Evolutionary conservation across 2,329 filamentous ascomycete genomes (phyloP).

Genomic region (Xenosphaeropsis pyriputrescens): DNA sequence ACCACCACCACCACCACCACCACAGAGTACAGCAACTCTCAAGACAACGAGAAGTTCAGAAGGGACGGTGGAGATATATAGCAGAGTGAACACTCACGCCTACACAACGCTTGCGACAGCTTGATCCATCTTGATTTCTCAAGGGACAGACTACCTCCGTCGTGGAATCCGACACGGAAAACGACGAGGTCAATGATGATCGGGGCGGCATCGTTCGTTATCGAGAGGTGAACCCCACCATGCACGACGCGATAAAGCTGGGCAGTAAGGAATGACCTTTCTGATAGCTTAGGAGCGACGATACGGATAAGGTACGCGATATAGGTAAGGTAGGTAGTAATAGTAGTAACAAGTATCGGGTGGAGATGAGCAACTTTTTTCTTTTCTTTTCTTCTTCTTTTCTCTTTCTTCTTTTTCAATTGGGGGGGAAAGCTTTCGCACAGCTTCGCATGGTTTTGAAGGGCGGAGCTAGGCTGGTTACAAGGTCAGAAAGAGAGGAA

Average conservation of each 20-base stretch:
- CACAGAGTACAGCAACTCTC: conserved; percentile 3
- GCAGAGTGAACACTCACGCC: conserved; percentile 58
- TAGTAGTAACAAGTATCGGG: too few species aligned
- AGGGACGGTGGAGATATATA: conserved; percentile 4
- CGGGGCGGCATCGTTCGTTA: conserved; percentile 62
- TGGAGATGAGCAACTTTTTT: too few species aligned
- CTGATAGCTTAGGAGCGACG: too few species aligned
- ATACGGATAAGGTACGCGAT: too few species aligned
- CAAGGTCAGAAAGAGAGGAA: too few species aligned
- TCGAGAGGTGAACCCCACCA: conserved; percentile 37
- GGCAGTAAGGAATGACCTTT: neutral
- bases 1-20: conserved; percentile 4
- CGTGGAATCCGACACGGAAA: conserved; percentile 81
- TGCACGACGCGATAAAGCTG: conserved; percentile 31
- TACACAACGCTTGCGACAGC: conserved; percentile 93
- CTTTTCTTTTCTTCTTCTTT: too few species aligned
- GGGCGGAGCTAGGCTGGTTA: too few species aligned
- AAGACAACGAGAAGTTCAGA: conserved; percentile 4
- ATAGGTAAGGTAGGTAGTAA: too few species aligned
- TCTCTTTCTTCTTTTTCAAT: too few species aligned
- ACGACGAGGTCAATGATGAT: conserved; percentile 75
- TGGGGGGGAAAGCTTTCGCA: too few species aligned
- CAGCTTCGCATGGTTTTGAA: too few species aligned
- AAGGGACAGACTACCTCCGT: conserved; percentile 96
- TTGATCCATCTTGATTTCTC: conserved; percentile 89